Base-by-base conservation (phyloP, 306 rosid species). In the Vigna mungo region DNA sequence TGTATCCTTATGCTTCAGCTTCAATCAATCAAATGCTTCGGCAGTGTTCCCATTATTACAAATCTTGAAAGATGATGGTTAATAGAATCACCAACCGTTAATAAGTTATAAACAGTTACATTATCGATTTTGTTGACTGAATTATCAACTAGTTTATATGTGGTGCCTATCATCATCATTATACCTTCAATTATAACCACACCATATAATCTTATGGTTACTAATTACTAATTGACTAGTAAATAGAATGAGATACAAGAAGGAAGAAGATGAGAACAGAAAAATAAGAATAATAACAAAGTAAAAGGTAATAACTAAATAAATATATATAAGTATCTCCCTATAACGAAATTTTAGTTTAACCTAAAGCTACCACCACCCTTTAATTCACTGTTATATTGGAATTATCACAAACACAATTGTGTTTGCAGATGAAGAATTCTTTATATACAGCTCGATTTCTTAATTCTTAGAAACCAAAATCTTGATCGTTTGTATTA, bases 381-480 rank as follows among this genome's bases (percentile, higher is more conserved):
- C 81, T 46, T 59, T 67, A 73, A 58, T 71, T 80, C 88, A 61
- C 79, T 52, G 23, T 60, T 80, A 78, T 78, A 77, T 76, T 78
- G 82, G 87, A 81, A 71, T 70, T 78, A 73, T 78, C 88, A 84
- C 77, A 79, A 70, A 39, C 81, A 88, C 66, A 84, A 77, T 77
- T 70, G 66, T 20, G 78, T 77, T 34, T 75, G 32, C 78, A 66
- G 10, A 78, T 61, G 43, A 77, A 72, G 17, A 76, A 65, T 54
- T 55, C 43, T 79, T 81, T 59, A 80, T 81, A 51, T 84, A 82
- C 80, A 60, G 55, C 75, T 71, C 78, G 64, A 62, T 71, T 78
- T 69, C 48, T 39, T 15, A 61, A 39, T 39, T 39, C 11, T 39
- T 9, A 39, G 60, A 79, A 82, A 66, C 69, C 76, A 86, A 72